Conservation (phyloP, 768 basidiomycete genomes). For the Suillus cothurnatus region DNA sequence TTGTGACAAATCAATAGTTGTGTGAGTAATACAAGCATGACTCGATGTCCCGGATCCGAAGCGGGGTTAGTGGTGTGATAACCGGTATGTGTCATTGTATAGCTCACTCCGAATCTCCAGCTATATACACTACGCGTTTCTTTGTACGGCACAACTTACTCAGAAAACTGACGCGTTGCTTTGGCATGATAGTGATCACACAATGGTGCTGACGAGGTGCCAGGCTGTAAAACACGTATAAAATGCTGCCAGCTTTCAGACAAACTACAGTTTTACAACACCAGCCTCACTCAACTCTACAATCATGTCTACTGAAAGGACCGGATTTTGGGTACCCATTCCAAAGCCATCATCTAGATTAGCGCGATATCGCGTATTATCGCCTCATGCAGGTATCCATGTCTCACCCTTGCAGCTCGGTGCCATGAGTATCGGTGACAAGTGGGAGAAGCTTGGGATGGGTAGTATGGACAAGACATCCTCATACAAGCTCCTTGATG, state of each 20-base stretch:
- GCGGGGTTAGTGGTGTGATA: too few species aligned
- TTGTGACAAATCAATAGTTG: neutral
- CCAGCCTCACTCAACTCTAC: neutral
- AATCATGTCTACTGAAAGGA: neutral
- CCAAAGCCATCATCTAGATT: neutral
- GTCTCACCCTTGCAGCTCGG: neutral
- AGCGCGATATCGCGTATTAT: neutral
- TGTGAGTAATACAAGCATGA: too few species aligned
- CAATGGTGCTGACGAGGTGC: neutral
- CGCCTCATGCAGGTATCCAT: neutral
- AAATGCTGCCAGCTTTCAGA: neutral
- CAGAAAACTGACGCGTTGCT: neutral
- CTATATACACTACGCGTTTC: too few species aligned
- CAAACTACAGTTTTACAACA: neutral
- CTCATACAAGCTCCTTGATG: neutral
- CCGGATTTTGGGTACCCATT: neutral
- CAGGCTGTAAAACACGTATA: neutral
- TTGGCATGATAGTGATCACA: neutral
- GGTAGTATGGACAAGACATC: neutral
- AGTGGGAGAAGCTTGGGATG: neutral
- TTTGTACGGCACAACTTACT: neutral
- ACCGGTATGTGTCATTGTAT: too few species aligned
- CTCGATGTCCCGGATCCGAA: too few species aligned
- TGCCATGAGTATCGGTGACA: neutral
- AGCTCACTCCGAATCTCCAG: neutral